Base-by-base conservation (phyloP, 1,284 basidiomycete genomes). In the Meripilus lineatus region DNA sequence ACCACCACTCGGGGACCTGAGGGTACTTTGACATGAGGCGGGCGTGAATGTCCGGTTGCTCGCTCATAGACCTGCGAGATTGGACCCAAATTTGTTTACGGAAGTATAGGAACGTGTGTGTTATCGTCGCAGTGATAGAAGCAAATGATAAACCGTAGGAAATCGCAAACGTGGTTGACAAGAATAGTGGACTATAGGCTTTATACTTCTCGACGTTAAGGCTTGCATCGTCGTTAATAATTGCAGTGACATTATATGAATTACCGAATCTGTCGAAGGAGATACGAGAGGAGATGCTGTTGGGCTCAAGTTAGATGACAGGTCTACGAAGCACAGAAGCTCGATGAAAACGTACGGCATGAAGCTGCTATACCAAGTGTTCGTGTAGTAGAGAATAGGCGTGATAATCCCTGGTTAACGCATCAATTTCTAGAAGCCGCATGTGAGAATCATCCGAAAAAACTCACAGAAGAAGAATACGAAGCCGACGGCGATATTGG, bases 41-140 rank as follows among this genome's bases (percentile, higher is more conserved):
- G 15, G 80, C 79, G 62, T 95, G 92, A 41, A 95, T 82, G 66
- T 95, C 92, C 6, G 89, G 86, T 53, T 88, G 81, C 56, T 91
- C 88, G 38, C 74, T 59, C 56, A 84, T 71, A 10, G 80, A 74
- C 25, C 77, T 71, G 21, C 88, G 68, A 0, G 81, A 72, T 49
- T 81, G 78, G 8, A 69, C 66, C 73, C 79, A 81, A 47, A 93
- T 86, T 53, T 84, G 77, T 56, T 83, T 83, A 50, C 89, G 84
- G 72, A 89, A 87, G 64, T 85, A 86, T n/a, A 94, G 70, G 49
- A 78, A 71, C 0, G 88, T 84, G 63, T 94, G 90, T 14, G 83
- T 82, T 46, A 87, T 56, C 5, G 82, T 71, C 52, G 66, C 47
- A 14, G 79, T 74, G 57, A 79, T 79, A 15, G 73, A 73, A 2